Conservation (phyloP, 208 protist species). For the Wallacemonas sp. region DNA sequence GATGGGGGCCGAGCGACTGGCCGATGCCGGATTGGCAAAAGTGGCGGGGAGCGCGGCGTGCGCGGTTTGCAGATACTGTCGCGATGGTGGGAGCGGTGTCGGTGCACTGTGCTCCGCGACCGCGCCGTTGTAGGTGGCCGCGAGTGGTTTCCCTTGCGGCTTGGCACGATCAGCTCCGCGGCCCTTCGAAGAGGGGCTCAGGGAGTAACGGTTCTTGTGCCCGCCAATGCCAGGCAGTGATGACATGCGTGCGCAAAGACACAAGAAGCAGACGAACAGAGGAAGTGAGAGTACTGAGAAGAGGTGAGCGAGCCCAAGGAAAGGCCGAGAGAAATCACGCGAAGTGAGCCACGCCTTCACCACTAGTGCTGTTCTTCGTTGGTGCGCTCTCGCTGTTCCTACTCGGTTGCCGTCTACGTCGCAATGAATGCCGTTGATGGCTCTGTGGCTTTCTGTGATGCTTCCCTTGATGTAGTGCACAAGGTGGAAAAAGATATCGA, state of each 20-base stretch:
- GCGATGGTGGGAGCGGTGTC: not conserved
- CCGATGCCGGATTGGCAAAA: too few species aligned
- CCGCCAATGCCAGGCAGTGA: slow-evolving; percentile 12
- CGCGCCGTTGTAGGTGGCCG: slow-evolving; percentile 6
- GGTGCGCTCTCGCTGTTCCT: too few species aligned
- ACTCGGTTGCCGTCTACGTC: too few species aligned
- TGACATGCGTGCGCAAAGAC: not conserved
- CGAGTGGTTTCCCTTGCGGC: not conserved
- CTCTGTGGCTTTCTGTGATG: too few species aligned
- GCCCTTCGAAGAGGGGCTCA: slow-evolving; percentile 6
- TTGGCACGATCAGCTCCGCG: too few species aligned
- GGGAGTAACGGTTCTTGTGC: slow-evolving; percentile 3
- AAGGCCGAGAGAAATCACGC: too few species aligned
- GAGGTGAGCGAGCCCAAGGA: too few species aligned
- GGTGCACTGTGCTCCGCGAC: not conserved
- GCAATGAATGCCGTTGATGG: too few species aligned
- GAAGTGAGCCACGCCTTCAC: too few species aligned
- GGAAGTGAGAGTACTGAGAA: not conserved
- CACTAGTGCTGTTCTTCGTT: too few species aligned
- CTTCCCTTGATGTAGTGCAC: too few species aligned
- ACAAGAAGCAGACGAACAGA: slow-evolving; percentile 7
- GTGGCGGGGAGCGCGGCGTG: not conserved
- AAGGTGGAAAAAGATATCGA: too few species aligned
- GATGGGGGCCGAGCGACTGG: not conserved
- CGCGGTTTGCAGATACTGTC: slow-evolving; percentile 3